These are phyloP conservation scores for Pseudonitzschia multistriata DNA, from an alignment of 108 stramenopile species.

Conservation along the genomic window DNA sequence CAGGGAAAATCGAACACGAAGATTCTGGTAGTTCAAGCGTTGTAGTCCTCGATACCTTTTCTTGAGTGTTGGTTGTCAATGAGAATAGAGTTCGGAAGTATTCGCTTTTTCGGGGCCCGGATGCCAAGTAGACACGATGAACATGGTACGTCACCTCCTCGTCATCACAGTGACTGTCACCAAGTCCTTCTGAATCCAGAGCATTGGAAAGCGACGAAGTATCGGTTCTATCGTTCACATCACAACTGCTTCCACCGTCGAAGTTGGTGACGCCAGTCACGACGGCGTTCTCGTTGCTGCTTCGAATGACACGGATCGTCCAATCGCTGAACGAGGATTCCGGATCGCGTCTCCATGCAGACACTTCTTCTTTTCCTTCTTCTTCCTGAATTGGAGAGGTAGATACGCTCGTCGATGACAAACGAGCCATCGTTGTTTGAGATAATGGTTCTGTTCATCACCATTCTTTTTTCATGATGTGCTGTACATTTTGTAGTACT, in stretches of 20 bases:
- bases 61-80: conserved; percentile 9
- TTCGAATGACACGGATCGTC: conserved; percentile 32
- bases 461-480: too few species aligned
- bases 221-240: conserved; percentile 25
- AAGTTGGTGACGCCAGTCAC: not conserved
- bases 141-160: conserved; percentile 20
- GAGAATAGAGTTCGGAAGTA: conserved; percentile 36
- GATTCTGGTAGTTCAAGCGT: conserved; percentile 19
- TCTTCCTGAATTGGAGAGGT: too few species aligned
- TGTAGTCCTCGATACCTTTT: conserved; percentile 12
- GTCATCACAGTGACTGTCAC: conserved; percentile 1
- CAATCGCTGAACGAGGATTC: conserved; percentile 40
- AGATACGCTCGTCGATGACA: too few species aligned
- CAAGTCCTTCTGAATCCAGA: not conserved
- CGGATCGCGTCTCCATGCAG: conserved; percentile 32
- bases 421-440: not conserved
- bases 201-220: not conserved
- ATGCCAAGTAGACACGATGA: conserved; percentile 28
- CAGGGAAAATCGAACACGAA: conserved; percentile 26
- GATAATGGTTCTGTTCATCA: not conserved
- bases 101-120: conserved; percentile 37
- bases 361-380: conserved; percentile 6
- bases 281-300: not conserved
- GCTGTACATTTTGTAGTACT: too few species aligned
- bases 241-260: not conserved